Base-by-base conservation (phyloP, 2,329 filamentous ascomycete species). In the Chaetomium olivaceum region DNA sequence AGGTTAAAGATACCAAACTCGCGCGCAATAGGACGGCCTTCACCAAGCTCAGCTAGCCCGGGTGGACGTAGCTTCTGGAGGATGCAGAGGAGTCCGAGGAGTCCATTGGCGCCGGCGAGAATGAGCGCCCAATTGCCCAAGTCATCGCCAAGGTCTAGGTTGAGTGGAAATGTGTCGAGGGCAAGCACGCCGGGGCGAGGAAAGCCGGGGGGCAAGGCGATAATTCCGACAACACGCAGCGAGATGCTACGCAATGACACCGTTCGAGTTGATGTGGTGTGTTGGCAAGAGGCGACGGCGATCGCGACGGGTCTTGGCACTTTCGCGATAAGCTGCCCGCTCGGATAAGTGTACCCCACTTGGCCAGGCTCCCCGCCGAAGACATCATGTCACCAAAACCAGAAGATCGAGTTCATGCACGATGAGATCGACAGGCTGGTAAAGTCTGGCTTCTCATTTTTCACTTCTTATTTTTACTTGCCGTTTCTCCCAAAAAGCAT, bases 1-100 rank as follows among this genome's bases (percentile, higher is more conserved):
- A 55, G 66, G 31, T 29, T 69, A 9, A 65, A 36, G 14, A 68
- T 69, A 52, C 68, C 64, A 2, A 67, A 23, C 7, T 16, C 59
- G 19, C 54, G 64, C 3, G 52, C 65, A 9, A 56, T 58, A 7
- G 57, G 61, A 12, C 66, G 61, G 58, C n/a, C 43, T 16, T 64
- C 65, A 39, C 56, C 68, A 8, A 29, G 12, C 4, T 65, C 68
- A 0, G 62, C 64, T 5, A 69, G 68, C 21, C 68, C 68, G 21
- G 52, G 57, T 4, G 23, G 59, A 2, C 39, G 60, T 19, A 65
- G 62, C 23, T 68, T 68, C 27, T 68, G 64, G 66, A 55, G 64
- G 27, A 27, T 68, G 56, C 62, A 64, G 36, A 60, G 63, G 5
- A 68, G 66, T 19, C 68, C 66, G 7, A 57, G 54, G 51, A 67